phyloP scores from a whole-genome alignment of 108 stramenopile species.

The Cyclotella sp. region DNA sequence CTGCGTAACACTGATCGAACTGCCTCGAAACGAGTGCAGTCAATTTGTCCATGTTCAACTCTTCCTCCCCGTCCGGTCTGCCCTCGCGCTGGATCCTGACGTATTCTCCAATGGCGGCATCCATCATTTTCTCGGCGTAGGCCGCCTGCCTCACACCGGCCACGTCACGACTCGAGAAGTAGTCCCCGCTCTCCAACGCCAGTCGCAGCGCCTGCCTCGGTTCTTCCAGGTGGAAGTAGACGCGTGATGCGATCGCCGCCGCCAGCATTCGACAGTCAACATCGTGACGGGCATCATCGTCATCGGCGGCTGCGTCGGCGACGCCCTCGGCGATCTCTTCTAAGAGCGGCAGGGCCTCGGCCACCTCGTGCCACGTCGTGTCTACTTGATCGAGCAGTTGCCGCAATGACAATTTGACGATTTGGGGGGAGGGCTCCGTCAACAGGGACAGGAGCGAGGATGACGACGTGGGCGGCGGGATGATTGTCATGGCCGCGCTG shows the following conservation, averaged over 20 bases:
- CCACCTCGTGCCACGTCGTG: conserved; percentile 88
- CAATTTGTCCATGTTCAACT: conserved; percentile 86
- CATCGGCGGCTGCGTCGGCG: neutral
- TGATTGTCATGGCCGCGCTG: neutral
- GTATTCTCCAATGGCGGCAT: conserved; percentile 85
- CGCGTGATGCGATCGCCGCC: conserved; percentile 92
- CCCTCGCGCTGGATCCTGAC: conserved; percentile 38
- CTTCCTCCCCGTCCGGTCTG: conserved; percentile 44
- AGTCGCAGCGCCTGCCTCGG: conserved; percentile 94
- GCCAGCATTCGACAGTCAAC: conserved; percentile 73
- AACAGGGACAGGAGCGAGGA: conserved; percentile 80
- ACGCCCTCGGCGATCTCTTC: conserved; percentile 82
- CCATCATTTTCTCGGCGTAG: conserved; percentile 79
- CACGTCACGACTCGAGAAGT: conserved; percentile 55
- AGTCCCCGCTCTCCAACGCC: conserved; percentile 81
- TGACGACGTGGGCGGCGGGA: conserved; percentile 54
- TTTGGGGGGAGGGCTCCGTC: conserved; percentile 63
- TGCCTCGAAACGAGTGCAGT: conserved; percentile 90
- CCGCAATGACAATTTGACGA: conserved; percentile 65
- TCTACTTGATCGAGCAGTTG: conserved; percentile 74
- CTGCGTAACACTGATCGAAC: conserved; percentile 91
- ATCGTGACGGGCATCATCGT: neutral
- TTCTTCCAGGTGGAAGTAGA: conserved; percentile 98
- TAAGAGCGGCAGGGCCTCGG: conserved; percentile 78
- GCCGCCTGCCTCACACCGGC: conserved; percentile 40